These are phyloP conservation scores for Colletotrichum eremochloae DNA, from an alignment of 2,329 filamentous ascomycete genomes.

Conservation along the genomic window DNA sequence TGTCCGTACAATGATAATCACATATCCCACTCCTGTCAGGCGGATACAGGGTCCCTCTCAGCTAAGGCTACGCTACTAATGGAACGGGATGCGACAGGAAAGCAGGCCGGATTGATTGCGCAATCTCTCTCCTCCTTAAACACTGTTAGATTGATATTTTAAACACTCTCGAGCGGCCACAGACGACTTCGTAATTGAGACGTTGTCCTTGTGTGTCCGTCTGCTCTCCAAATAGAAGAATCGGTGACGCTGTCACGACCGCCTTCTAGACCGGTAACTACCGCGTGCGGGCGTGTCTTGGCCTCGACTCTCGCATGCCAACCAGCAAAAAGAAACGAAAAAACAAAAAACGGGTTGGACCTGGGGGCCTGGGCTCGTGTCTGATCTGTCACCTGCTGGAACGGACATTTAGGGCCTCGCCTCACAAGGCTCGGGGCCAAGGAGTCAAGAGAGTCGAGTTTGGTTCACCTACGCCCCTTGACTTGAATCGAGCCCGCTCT, in stretches of 20 bases:
- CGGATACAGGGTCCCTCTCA: neutral
- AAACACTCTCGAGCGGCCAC: neutral
- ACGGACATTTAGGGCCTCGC: slow-evolving; percentile 26
- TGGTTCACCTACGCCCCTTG: slow-evolving; percentile 17
- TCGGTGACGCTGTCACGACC: neutral
- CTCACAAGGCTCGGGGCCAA: slow-evolving; percentile 4
- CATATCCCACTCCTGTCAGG: neutral
- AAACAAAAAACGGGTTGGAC: neutral
- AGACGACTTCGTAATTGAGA: neutral
- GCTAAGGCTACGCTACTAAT: neutral
- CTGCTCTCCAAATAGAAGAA: neutral
- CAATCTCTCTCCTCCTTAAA: neutral
- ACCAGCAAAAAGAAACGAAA: neutral
- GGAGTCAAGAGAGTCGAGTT: neutral
- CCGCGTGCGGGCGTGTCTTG: neutral
- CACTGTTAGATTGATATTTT: neutral
- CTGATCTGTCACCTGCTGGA: slow-evolving; percentile 21
- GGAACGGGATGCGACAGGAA: neutral
- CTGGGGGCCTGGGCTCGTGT: slow-evolving; percentile 9
- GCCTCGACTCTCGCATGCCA: slow-evolving; percentile 14
- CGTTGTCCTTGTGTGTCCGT: neutral
- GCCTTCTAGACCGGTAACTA: slow-evolving; percentile 1
- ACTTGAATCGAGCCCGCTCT: slow-evolving; percentile 21
- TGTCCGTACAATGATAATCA: neutral
- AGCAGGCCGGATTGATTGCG: neutral